A percentile compares a stretch with the other conserved stretches of the same genome.
Evolutionary conservation across 345 rosid genomes (phyloP).

Genomic region (Eucalyptus melliodora): DNA sequence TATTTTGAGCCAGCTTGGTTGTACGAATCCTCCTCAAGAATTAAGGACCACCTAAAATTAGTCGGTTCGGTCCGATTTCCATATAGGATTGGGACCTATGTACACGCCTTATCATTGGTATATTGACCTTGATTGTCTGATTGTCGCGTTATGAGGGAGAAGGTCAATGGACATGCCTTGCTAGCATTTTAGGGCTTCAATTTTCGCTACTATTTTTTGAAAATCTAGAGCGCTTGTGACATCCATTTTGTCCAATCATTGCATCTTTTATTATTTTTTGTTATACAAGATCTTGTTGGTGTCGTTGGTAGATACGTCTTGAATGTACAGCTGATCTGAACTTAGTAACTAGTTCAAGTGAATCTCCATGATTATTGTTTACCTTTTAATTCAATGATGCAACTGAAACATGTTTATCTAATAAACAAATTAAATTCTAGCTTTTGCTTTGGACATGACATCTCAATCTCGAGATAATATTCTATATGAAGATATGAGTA

Average conservation of each 20-base stretch:
- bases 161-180: neutral
- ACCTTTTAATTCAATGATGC: neutral
- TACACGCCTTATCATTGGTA: neutral
- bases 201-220: neutral
- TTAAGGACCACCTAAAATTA: neutral
- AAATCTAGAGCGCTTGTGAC: neutral
- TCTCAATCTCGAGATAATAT: neutral
- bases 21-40: rapidly evolving
- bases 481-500: neutral
- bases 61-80: rapidly evolving
- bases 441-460: neutral
- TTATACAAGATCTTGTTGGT: neutral
- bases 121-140: neutral
- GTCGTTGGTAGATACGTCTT: neutral
- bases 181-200: neutral
- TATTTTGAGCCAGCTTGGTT: rapidly evolving
- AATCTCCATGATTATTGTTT: neutral
- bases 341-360: neutral
- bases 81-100: neutral
- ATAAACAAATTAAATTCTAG: neutral
- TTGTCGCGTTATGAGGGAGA: neutral
- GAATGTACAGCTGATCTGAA: neutral
- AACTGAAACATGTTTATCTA: neutral
- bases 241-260: neutral
- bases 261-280: neutral